Evolutionary conservation across 1,284 basidiomycete species (phyloP).

Genomic region (Violaceomyces palustris): DNA sequence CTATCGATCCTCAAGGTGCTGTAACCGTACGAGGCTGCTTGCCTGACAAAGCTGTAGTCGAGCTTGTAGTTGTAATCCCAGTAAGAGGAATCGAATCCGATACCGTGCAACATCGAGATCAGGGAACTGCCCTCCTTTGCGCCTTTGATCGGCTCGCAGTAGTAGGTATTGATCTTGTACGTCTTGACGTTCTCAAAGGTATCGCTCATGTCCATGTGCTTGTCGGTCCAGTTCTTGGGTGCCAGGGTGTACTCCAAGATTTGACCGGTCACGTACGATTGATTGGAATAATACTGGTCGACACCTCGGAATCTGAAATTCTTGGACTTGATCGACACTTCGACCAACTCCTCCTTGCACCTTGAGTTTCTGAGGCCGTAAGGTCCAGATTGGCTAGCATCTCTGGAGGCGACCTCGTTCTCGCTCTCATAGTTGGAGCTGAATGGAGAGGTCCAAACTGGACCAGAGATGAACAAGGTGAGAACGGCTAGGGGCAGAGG

Average conservation of each 20-base stretch:
- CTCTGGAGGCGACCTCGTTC: slow-evolving; percentile 1
- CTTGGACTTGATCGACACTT: slow-evolving; percentile 8
- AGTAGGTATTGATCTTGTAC: slow-evolving; percentile 19
- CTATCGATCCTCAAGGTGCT: slow-evolving; percentile 51
- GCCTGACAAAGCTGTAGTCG: slow-evolving; percentile 23
- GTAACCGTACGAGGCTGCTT: slow-evolving; percentile 31
- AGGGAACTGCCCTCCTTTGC: slow-evolving; percentile 8
- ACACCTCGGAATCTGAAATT: slow-evolving; percentile 22
- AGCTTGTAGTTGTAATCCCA: slow-evolving; percentile 16
- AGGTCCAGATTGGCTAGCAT: slow-evolving; percentile 8
- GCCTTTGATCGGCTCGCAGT: slow-evolving; percentile 16
- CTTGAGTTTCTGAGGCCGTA: slow-evolving; percentile 23
- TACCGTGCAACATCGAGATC: slow-evolving; percentile 24
- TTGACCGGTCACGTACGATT: slow-evolving; percentile 22
- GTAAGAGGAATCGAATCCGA: slow-evolving; percentile 31
- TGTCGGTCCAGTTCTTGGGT: slow-evolving; percentile 14
- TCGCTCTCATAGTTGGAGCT: slow-evolving; percentile 1
- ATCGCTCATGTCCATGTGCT: slow-evolving; percentile 4
- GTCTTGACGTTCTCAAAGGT: slow-evolving; percentile 7
- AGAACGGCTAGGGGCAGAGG: no score
- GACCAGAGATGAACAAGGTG: no score
- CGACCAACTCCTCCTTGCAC: slow-evolving; percentile 11
- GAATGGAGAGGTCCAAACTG: no score
- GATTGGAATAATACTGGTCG: slow-evolving; percentile 17
- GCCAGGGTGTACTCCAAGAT: slow-evolving; percentile 17